These are phyloP conservation scores for Penicillium antarcticum DNA, from an alignment of 495 filamentous ascomycete genomes.

Conservation along the genomic window DNA sequence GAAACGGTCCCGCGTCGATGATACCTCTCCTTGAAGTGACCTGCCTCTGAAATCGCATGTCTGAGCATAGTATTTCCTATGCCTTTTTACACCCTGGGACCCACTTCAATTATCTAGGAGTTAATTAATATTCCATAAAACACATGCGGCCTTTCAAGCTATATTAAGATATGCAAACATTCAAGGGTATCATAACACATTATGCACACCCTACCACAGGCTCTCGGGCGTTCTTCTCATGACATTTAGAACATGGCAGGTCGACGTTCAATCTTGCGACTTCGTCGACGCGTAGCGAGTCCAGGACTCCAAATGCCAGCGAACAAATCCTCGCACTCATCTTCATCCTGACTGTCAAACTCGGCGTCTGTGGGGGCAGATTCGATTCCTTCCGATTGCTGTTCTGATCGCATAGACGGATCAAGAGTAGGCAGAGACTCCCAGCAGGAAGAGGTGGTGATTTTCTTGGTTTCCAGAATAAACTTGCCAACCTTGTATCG, in stretches of 20 bases:
- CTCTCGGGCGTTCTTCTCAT: conserved; percentile 9
- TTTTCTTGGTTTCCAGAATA: conserved; percentile 83
- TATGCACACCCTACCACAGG: neutral
- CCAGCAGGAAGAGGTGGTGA: conserved; percentile 64
- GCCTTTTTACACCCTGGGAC: neutral
- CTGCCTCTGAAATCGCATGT: neutral
- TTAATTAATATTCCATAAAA: neutral
- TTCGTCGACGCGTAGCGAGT: conserved; percentile 60
- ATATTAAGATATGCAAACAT: neutral
- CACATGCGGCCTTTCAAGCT: neutral
- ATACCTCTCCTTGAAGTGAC: conserved; percentile 6
- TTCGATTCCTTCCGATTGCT: conserved; percentile 8
- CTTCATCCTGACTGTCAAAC: conserved; percentile 90
- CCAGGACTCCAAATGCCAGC: conserved; percentile 78
- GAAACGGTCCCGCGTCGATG: conserved; percentile 31
- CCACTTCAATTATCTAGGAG: neutral
- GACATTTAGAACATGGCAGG: conserved; percentile 27
- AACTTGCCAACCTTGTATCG: conserved; percentile 95
- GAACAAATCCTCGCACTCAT: conserved; percentile 94
- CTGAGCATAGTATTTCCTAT: neutral
- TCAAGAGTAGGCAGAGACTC: conserved; percentile 44
- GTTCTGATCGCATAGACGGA: neutral
- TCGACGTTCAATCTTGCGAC: conserved; percentile 43
- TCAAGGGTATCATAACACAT: conserved; percentile 5
- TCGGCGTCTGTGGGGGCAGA: conserved; percentile 43